phyloP scores from a whole-genome alignment of 805 yeast species.

The Zygosaccharomyces pseudorouxii region DNA sequence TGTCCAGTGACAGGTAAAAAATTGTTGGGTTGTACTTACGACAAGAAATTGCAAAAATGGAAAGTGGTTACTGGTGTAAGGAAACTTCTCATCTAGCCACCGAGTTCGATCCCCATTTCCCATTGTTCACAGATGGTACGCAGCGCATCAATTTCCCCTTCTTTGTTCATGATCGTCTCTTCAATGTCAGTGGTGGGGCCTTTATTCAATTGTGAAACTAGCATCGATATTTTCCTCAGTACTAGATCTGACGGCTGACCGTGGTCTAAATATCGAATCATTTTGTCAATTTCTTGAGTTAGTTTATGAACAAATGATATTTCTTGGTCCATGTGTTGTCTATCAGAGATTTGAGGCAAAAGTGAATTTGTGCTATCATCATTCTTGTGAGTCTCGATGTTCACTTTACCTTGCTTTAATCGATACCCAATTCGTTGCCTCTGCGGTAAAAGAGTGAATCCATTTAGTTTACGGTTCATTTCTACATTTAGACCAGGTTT shows the following conservation, averaged over 20 bases:
- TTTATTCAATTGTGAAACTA: constrained; percentile 21
- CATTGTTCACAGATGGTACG: constrained; percentile 29
- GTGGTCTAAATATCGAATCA: constrained; percentile 20
- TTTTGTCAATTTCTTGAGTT: constrained; percentile 16
- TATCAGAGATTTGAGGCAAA: background rate
- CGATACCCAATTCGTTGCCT: constrained; percentile 3
- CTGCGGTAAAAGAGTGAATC: constrained; percentile 2
- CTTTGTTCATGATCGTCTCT: constrained; percentile 23
- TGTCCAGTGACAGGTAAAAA: constrained; percentile 81
- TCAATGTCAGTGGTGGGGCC: constrained; percentile 26
- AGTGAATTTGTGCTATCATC: background rate
- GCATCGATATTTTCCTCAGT: constrained; percentile 20
- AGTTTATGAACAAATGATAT: constrained; percentile 10
- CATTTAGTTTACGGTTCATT: constrained; percentile 2
- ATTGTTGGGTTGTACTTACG: constrained; percentile 66
- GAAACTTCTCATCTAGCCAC: constrained; percentile 54
- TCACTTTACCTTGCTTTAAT: background rate
- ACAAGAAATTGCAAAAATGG: constrained; percentile 56
- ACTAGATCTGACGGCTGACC: constrained; percentile 14
- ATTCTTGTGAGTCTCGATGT: background rate
- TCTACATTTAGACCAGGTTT: constrained; percentile 10
- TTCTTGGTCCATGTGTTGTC: constrained; percentile 6
- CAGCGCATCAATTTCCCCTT: constrained; percentile 24
- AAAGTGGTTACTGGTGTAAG: constrained; percentile 73
- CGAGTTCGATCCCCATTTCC: constrained; percentile 18